Evolutionary conservation across 2,329 filamentous ascomycete genomes (phyloP).

Genomic region (Cercospora berteroae): DNA sequence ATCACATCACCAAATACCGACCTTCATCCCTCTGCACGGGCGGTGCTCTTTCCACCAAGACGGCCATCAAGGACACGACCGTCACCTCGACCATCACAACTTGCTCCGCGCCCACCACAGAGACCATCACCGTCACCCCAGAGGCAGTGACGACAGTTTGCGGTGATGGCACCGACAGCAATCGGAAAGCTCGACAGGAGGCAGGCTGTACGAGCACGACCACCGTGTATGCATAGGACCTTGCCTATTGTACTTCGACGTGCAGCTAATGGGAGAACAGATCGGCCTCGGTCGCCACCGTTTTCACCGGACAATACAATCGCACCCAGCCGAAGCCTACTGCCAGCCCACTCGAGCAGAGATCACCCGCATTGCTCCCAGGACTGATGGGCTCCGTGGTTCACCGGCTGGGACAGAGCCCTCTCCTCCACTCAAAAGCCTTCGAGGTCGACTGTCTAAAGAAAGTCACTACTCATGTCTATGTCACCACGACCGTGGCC

Average conservation of each 20-base stretch:
- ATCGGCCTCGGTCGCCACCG: conserved; percentile 21
- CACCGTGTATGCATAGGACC: conserved; percentile 19
- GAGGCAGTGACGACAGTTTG: conserved; percentile 17
- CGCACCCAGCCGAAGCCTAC: conserved; percentile 27
- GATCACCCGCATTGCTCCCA: conserved; percentile 8
- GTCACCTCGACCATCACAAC: conserved; percentile 25
- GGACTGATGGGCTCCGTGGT: conserved; percentile 17
- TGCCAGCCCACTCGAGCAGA: conserved; percentile 19
- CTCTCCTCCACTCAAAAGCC: conserved; percentile 17
- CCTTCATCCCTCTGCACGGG: conserved; percentile 9
- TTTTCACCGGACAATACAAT: conserved; percentile 30
- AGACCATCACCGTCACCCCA: conserved; percentile 25
- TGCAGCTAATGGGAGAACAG: conserved; percentile 9
- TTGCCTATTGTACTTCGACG: not conserved
- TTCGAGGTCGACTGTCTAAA: conserved; percentile 30
- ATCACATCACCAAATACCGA: conserved; percentile 26
- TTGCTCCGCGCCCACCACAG: conserved; percentile 18
- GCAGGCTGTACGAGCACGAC: conserved; percentile 23
- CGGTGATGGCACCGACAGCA: conserved; percentile 1
- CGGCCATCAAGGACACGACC: conserved; percentile 19
- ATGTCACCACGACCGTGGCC: conserved; percentile 21
- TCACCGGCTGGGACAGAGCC: conserved; percentile 23
- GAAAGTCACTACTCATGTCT: conserved; percentile 27
- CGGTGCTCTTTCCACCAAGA: conserved; percentile 19
- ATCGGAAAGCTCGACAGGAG: conserved; percentile 4